Conservation (phyloP, 371 early-diverging fungal species). For the Mortierella sp. region DNA sequence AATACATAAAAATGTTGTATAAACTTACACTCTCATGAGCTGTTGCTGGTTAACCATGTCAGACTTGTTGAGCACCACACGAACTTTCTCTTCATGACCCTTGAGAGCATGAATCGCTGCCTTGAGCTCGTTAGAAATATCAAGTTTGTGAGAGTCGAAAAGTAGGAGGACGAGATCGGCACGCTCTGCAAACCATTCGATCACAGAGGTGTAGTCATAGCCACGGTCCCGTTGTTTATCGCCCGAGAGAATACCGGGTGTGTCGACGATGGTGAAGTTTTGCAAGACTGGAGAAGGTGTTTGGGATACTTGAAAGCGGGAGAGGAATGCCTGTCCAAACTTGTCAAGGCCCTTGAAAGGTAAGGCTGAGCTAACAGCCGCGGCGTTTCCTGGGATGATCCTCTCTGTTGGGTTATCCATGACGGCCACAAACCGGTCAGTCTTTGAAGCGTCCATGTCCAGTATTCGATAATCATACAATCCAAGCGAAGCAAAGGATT, state of each 20-base stretch:
- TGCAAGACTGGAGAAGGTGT: slow-evolving; percentile 77
- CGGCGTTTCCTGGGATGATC: slow-evolving; percentile 89
- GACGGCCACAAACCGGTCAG: slow-evolving; percentile 88
- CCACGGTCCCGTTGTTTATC: slow-evolving; percentile 88
- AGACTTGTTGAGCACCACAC: slow-evolving; percentile 89
- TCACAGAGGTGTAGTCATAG: slow-evolving; percentile 87
- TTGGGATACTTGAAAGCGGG: slow-evolving; percentile 88
- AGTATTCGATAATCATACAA: neutral
- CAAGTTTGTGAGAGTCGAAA: slow-evolving; percentile 92
- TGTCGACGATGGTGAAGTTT: slow-evolving; percentile 88
- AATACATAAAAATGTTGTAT: neutral
- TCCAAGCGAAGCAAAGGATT: no score
- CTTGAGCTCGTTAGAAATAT: slow-evolving; percentile 93
- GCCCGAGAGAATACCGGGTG: slow-evolving; percentile 89
- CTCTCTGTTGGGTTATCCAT: slow-evolving; percentile 82
- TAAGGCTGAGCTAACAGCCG: slow-evolving; percentile 83
- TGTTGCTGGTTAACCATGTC: slow-evolving; percentile 90
- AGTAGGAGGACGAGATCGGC: slow-evolving; percentile 86
- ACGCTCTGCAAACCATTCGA: slow-evolving; percentile 92
- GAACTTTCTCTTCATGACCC: slow-evolving; percentile 89
- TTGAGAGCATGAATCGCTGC: slow-evolving; percentile 80
- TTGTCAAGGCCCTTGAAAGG: slow-evolving; percentile 83
- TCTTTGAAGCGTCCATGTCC: slow-evolving; percentile 39
- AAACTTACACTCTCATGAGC: slow-evolving; percentile 87
- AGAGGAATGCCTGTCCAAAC: slow-evolving; percentile 86